Percentiles rank a stretch among this genome's conserved stretches.
phyloP scores from a whole-genome alignment of 2,329 filamentous ascomycete species.

The Aspergillus sp. region DNA sequence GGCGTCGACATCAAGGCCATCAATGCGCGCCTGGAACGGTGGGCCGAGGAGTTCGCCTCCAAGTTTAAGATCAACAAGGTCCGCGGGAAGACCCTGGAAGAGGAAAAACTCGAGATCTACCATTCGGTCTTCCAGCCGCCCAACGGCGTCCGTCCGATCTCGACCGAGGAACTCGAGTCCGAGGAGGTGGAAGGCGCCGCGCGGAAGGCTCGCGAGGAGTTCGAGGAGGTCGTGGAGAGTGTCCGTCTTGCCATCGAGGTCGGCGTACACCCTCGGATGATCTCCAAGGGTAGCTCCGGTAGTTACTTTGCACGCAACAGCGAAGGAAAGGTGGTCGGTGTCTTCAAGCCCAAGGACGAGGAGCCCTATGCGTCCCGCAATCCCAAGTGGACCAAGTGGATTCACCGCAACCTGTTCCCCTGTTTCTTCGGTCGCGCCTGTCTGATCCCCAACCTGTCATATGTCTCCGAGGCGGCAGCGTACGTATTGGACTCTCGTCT shows the following conservation, averaged over 20 bases:
- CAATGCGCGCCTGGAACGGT: constrained; percentile 89
- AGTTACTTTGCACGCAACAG: constrained; percentile 95
- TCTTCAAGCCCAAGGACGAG: constrained; percentile 99
- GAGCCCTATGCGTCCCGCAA: constrained; percentile 96
- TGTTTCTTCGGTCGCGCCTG: constrained; percentile 96
- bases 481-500: constrained; percentile 92
- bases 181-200: constrained; percentile 55
- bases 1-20: constrained; percentile 98
- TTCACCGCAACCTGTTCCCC: constrained; percentile 94
- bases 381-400: constrained; percentile 99
- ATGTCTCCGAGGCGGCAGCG: constrained; percentile 95
- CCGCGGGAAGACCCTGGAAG: constrained; percentile 71
- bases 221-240: constrained; percentile 84
- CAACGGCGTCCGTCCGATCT: constrained; percentile 78
- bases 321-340: constrained; percentile 90
- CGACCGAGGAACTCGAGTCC: constrained; percentile 68
- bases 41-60: constrained; percentile 96
- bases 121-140: constrained; percentile 95
- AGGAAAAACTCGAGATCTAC: constrained; percentile 90
- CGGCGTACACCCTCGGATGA: constrained; percentile 91
- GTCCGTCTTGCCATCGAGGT: constrained; percentile 87
- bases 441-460: constrained; percentile 94
- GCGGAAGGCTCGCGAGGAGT: constrained; percentile 74
- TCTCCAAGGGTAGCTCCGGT: constrained; percentile 93
- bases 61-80: constrained; percentile 88